Conservation (phyloP, 202 grass and related monocot genomes). For the Digitaria exilis region DNA sequence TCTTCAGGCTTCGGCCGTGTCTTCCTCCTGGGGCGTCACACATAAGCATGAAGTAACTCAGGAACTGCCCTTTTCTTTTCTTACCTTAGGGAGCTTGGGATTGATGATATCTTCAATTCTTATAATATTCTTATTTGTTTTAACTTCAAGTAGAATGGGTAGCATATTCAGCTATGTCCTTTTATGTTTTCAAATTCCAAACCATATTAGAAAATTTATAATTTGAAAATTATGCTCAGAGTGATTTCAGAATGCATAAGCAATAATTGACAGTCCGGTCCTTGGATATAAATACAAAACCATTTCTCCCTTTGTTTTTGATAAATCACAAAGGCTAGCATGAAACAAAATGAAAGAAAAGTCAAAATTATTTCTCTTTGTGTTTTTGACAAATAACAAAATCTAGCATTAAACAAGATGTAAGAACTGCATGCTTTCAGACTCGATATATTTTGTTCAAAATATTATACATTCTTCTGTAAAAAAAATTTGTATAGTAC, state of each 20-base stretch:
- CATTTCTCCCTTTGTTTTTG: too few species aligned
- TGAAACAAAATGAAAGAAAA: too few species aligned
- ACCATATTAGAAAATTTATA: background rate
- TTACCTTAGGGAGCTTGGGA: background rate
- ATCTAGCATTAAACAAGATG: background rate
- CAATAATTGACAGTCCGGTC: background rate
- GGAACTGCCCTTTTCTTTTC: background rate
- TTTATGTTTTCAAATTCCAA: background rate
- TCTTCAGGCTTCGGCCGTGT: too few species aligned
- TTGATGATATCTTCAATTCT: background rate
- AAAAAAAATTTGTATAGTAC: background rate
- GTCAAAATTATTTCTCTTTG: constrained; percentile 12
- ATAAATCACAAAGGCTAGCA: too few species aligned
- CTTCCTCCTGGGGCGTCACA: too few species aligned
- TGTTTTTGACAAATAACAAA: too few species aligned
- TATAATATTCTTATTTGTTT: background rate
- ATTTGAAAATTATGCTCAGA: background rate
- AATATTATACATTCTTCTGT: background rate
- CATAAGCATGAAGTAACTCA: background rate
- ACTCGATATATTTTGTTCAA: background rate
- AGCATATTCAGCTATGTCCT: background rate
- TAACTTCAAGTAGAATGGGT: background rate
- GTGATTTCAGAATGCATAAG: background rate
- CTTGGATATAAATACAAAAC: background rate
- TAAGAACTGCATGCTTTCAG: background rate